Conservation (phyloP, 1,139 yeast species). For the Nakaseomyces kungkrabaensis region DNA sequence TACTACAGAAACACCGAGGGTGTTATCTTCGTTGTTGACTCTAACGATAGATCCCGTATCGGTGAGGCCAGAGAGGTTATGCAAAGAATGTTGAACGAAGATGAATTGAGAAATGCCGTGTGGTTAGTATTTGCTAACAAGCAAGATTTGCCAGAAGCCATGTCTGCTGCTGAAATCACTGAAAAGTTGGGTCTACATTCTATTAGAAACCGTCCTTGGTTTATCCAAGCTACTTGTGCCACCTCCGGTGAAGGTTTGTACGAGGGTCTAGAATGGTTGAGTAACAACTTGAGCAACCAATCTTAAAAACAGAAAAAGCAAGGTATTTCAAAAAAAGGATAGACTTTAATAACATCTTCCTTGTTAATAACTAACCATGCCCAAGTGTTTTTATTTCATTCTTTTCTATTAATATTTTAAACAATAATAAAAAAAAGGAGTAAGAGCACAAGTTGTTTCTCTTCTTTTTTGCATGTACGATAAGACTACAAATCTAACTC, state of each 20-base stretch:
- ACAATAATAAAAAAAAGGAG: background rate
- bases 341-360: too few species aligned
- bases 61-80: conserved; percentile 89
- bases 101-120: conserved; percentile 84
- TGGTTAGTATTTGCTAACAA: conserved; percentile 85
- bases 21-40: conserved; percentile 85
- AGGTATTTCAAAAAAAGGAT: too few species aligned
- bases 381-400: background rate
- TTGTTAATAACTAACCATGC: too few species aligned
- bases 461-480: background rate
- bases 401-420: background rate
- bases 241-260: conserved; percentile 86
- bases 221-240: conserved; percentile 82
- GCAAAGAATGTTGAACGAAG: conserved; percentile 91
- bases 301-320: background rate
- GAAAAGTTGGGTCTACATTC: conserved; percentile 76
- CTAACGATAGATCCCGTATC: conserved; percentile 90
- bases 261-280: conserved; percentile 88
- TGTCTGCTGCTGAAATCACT: conserved; percentile 84
- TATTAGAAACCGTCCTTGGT: conserved; percentile 84
- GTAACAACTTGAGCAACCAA: conserved; percentile 67
- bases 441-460: background rate
- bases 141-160: conserved; percentile 88
- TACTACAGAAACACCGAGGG: conserved; percentile 93
- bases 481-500: background rate